phyloP scores from a whole-genome alignment of 805 yeast genomes.

The Starmerella kuoi region DNA sequence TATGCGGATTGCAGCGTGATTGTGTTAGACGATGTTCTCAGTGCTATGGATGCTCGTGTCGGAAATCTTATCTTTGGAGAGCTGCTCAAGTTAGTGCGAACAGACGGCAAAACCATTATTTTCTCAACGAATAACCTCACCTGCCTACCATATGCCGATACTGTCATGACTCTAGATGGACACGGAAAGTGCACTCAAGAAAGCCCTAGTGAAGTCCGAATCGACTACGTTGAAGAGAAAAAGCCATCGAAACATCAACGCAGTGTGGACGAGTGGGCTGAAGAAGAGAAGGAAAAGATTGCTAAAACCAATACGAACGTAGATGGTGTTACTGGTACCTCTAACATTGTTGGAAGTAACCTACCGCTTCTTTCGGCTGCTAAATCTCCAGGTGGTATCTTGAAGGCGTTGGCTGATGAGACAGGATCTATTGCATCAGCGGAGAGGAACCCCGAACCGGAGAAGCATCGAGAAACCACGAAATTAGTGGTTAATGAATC shows the following conservation, averaged over 20 bases:
- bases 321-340: not conserved
- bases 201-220: not conserved
- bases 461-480: not conserved
- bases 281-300: not conserved
- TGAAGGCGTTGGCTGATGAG: not conserved
- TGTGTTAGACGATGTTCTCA: conserved; percentile 67
- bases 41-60: conserved; percentile 80
- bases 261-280: not conserved
- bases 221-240: not conserved
- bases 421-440: not conserved
- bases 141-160: conserved; percentile 53
- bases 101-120: conserved; percentile 49
- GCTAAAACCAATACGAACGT: not conserved
- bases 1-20: conserved; percentile 53
- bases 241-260: not conserved
- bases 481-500: conserved; percentile 4
- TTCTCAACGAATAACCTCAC: conserved; percentile 77
- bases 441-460: too few species aligned
- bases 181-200: conserved; percentile 54
- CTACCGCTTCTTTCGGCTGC: not conserved
- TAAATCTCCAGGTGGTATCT: not conserved
- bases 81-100: conserved; percentile 46
- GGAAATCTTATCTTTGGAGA: conserved; percentile 59
- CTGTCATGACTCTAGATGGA: conserved; percentile 48
- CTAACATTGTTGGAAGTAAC: not conserved